phyloP scores from a whole-genome alignment of 257 asterid species.

The Rubia yunnanensis region DNA sequence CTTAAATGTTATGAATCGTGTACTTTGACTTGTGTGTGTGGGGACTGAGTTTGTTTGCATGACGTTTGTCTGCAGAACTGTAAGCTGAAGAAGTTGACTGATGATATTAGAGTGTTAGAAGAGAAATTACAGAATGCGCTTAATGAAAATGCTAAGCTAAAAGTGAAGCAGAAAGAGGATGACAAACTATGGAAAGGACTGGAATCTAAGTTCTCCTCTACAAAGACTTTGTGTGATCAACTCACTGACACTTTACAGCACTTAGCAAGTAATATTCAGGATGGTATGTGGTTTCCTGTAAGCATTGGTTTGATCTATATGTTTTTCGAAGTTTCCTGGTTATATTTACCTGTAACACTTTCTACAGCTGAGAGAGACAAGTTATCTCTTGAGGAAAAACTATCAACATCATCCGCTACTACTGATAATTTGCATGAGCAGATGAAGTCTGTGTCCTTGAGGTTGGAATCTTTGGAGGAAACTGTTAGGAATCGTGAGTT shows the following conservation, averaged over 20 bases:
- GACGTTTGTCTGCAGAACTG: conserved; percentile 47
- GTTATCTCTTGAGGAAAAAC: conserved; percentile 56
- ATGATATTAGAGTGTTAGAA: conserved; percentile 57
- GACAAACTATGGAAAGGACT: conserved; percentile 94
- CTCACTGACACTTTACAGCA: conserved; percentile 69
- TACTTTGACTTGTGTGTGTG: background rate
- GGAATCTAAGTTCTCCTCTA: conserved; percentile 73
- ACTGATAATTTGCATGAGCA: conserved; percentile 60
- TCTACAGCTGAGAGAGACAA: conserved; percentile 83
- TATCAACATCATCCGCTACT: conserved; percentile 64
- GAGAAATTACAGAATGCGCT: conserved; percentile 79
- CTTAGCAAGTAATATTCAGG: conserved; percentile 67
- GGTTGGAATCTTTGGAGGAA: conserved; percentile 66
- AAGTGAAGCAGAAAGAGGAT: conserved; percentile 87
- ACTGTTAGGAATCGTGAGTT: conserved; percentile 65
- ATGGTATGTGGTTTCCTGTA: conserved; percentile 36
- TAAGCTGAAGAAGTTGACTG: conserved; percentile 72
- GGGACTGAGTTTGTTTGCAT: conserved; percentile 13
- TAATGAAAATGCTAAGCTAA: conserved; percentile 79
- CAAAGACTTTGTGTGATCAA: conserved; percentile 72
- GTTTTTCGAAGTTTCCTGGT: conserved; percentile 8
- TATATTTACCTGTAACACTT: conserved; percentile 18
- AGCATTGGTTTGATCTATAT: conserved; percentile 4
- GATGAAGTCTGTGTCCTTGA: conserved; percentile 51
- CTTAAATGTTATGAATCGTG: background rate